These are phyloP conservation scores for Xylariaceae sp. DNA, from an alignment of 2,329 filamentous ascomycete species.

Conservation along the genomic window DNA sequence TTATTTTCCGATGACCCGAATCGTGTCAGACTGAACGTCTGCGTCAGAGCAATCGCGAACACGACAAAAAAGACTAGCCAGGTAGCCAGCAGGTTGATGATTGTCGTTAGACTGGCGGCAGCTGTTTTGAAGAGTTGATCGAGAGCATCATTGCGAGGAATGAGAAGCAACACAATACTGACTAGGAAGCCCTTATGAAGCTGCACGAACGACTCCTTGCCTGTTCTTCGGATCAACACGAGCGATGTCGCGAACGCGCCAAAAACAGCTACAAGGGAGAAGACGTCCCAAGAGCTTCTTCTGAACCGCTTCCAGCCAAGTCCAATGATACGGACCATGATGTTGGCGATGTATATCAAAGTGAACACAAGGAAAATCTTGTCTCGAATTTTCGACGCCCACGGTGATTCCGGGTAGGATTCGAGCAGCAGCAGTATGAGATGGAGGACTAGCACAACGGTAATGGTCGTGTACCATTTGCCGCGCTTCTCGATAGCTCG, in stretches of 20 bases:
- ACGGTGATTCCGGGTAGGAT: conserved; percentile 67
- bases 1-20: conserved; percentile 68
- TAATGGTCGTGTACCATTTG: conserved; percentile 81
- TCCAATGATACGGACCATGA: conserved; percentile 76
- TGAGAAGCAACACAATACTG: conserved; percentile 80
- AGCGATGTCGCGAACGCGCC: conserved; percentile 81
- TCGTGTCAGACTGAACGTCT: conserved; percentile 89
- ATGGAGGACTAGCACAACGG: conserved; percentile 73
- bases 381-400: conserved; percentile 69
- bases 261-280: conserved; percentile 71
- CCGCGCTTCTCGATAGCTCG: conserved; percentile 91
- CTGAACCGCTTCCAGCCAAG: conserved; percentile 89
- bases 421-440: conserved; percentile 78
- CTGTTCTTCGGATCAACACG: conserved; percentile 58
- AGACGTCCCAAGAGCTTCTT: conserved; percentile 92
- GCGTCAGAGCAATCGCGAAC: conserved; percentile 92
- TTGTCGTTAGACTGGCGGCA: conserved; percentile 83
- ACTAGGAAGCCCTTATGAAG: conserved; percentile 94
- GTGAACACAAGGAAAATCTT: conserved; percentile 76
- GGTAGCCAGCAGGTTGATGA: conserved; percentile 86
- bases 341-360: conserved; percentile 75
- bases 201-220: conserved; percentile 62
- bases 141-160: conserved; percentile 91
- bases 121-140: conserved; percentile 99
- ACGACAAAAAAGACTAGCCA: conserved; percentile 97